Percentiles rank a stretch among this genome's conserved stretches.
Evolutionary conservation across 2,329 filamentous ascomycete species (phyloP).

Genomic region (Alternaria conjuncta): DNA sequence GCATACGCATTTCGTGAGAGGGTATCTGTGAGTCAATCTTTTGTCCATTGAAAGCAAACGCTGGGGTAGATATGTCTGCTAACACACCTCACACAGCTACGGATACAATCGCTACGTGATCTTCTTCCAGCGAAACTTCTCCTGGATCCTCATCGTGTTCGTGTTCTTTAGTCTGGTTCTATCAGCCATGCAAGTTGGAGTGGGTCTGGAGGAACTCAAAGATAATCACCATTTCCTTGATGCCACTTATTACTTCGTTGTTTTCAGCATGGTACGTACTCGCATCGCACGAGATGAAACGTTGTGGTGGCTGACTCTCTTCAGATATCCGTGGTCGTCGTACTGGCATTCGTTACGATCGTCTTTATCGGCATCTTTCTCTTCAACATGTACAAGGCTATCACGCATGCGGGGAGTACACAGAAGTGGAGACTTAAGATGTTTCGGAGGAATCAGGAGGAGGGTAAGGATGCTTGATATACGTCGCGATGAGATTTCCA

Average conservation of each 20-base stretch:
- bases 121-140: conserved; percentile 49
- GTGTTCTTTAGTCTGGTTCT: conserved; percentile 48
- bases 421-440: conserved; percentile 40
- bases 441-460: conserved; percentile 10
- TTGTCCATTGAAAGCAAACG: background rate
- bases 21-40: conserved; percentile 32
- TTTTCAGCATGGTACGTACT: conserved; percentile 38
- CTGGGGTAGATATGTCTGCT: background rate
- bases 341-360: conserved; percentile 33
- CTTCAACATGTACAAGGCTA: conserved; percentile 46
- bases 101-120: conserved; percentile 49
- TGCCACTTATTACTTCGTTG: conserved; percentile 43
- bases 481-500: background rate
- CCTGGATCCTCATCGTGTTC: conserved; percentile 47
- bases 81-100: conserved; percentile 19
- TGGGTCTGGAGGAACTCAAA: conserved; percentile 31
- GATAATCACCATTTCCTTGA: conserved; percentile 30
- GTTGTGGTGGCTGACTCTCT: background rate
- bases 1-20: conserved; percentile 45
- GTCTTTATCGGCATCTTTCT: conserved; percentile 43
- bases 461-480: background rate
- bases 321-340: conserved; percentile 31
- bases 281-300: background rate
- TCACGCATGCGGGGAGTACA: conserved; percentile 42
- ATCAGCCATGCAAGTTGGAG: conserved; percentile 49